phyloP scores from a whole-genome alignment of 305 asterid genomes.

The Fraxinus greggii region DNA sequence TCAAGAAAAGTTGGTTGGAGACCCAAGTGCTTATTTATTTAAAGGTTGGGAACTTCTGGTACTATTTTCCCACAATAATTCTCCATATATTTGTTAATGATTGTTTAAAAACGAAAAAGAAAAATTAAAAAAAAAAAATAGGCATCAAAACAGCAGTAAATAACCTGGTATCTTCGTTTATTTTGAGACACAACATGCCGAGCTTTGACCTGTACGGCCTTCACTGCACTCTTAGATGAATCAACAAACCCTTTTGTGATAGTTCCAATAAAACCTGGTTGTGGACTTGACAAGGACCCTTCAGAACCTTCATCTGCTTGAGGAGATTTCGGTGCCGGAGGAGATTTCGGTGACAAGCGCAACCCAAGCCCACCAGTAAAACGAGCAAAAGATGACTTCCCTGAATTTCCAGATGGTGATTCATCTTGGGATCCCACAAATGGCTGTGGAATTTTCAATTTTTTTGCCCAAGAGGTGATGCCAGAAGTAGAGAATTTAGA shows the following conservation, averaged over 20 bases:
- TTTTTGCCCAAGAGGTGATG: constrained; percentile 88
- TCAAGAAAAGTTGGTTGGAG: neutral
- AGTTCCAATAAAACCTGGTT: constrained; percentile 74
- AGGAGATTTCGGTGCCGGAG: constrained; percentile 80
- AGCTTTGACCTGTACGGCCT: constrained; percentile 96
- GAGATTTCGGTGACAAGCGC: constrained; percentile 75
- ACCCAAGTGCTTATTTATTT: neutral
- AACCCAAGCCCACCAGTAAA: constrained; percentile 81
- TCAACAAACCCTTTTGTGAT: constrained; percentile 91
- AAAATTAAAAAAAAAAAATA: neutral
- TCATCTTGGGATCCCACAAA: constrained; percentile 70
- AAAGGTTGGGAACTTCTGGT: neutral
- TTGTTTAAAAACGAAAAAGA: neutral
- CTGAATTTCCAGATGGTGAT: constrained; percentile 59
- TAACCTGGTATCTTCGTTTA: constrained; percentile 98
- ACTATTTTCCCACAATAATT: neutral
- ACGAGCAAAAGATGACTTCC: constrained; percentile 71
- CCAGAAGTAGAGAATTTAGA: constrained; percentile 77
- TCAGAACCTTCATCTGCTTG: constrained; percentile 53
- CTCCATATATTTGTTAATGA: neutral
- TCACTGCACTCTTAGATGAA: constrained; percentile 88
- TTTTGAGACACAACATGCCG: constrained; percentile 97
- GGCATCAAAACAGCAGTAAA: constrained; percentile 14
- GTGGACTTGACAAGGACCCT: constrained; percentile 58
- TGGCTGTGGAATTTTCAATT: constrained; percentile 79